A percentile compares a stretch with the other conserved stretches of the same genome.
phyloP scores from a whole-genome alignment of 225 moss, liverwort and hornwort species.

The Bryoerythrophyllum caledonicum region DNA sequence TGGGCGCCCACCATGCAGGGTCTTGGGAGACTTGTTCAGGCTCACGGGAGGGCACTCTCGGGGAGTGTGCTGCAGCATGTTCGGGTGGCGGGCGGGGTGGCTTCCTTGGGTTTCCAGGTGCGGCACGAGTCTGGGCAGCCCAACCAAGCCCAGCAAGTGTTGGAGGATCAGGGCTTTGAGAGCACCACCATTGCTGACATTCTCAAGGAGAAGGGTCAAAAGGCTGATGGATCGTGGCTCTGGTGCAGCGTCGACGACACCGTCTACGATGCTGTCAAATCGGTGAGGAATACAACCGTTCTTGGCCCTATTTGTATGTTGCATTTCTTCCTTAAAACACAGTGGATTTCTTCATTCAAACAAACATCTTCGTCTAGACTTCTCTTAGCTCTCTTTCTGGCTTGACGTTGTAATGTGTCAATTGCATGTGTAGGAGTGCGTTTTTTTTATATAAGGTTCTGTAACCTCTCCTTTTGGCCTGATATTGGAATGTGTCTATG shows the following conservation, averaged over 20 bases:
- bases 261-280: slow-evolving; percentile 81
- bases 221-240: slow-evolving; percentile 73
- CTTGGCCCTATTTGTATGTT: background rate
- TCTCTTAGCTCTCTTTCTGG: no score
- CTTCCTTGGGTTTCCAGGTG: slow-evolving; percentile 28
- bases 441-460: no score
- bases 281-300: slow-evolving; percentile 31
- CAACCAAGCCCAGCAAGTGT: slow-evolving; percentile 13
- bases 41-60: slow-evolving; percentile 57
- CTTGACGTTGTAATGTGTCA: no score
- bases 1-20: slow-evolving; percentile 70
- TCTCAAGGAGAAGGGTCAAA: slow-evolving; percentile 62
- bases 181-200: slow-evolving; percentile 75
- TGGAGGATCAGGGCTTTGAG: slow-evolving; percentile 81
- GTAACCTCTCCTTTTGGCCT: no score
- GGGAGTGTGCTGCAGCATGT: slow-evolving; percentile 66
- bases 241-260: slow-evolving; percentile 73
- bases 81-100: slow-evolving; percentile 49
- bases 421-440: no score
- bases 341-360: no score
- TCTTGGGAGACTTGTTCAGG: slow-evolving; percentile 57
- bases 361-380: no score
- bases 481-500: no score
- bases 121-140: slow-evolving; percentile 47
- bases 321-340: background rate